Base-by-base conservation (phyloP, 257 asterid species). In the Ophiorrhiza pumila region DNA sequence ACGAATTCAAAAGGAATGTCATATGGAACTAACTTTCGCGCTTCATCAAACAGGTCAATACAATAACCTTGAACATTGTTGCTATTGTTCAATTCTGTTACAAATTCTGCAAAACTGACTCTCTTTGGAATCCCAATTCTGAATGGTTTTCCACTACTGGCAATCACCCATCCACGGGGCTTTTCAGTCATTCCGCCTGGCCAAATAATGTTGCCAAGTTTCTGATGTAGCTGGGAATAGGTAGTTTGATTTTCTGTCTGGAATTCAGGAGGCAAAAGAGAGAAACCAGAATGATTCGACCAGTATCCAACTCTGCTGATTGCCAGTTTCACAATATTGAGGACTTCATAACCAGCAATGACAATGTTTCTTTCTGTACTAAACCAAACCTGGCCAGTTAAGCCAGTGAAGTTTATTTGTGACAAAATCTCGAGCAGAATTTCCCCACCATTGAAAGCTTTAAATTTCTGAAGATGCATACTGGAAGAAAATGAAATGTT, bases 151-250 rank as follows among this genome's bases (percentile, higher is more conserved):
- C 64, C 83, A 47, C 69, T 68, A 57, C 58, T 47, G 63, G 79
- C 76, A 78, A 81, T 39, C 32, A 67, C 78, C 80, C 83, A 81
- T 15, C 85, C 85, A 72, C 85, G 83, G 10, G 85, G 83, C 65
- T 39, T 81, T 42, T n/a, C 55, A 27, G 72, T 76, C 62, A 29
- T 72, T 41, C 83, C 83, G 32, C 85, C 83, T 35, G 85, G 83
- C 85, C 85, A 81, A 39, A 55, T 78, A 60, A 75, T 75, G 55
- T 64, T 31, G 1, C 32, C 77, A 74, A 81, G 75, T 52, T 62
- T 81, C 65, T 74, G 82, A 49, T 74, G 76, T 46, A 61, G 46
- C 20, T 29, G 47, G 34, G 72, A 58, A 60, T n/a, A 41, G 23
- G 49, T 45, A 8, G 35, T 61, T 31, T 70, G 56, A 63, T 49